phyloP scores from a whole-genome alignment of 2,329 filamentous ascomycete genomes.

The Herpotrichia juniperi region DNA sequence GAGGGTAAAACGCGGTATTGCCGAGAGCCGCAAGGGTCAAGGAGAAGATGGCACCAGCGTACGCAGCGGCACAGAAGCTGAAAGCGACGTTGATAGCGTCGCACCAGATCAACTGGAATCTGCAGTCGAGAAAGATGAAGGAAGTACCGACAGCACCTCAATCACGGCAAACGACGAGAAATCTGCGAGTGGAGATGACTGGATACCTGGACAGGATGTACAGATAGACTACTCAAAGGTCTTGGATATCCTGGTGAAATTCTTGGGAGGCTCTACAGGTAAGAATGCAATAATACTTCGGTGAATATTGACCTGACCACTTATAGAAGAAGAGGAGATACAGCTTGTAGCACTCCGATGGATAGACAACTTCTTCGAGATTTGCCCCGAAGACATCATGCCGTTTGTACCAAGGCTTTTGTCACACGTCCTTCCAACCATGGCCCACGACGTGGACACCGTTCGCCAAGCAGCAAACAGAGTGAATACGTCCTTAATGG shows the following conservation, averaged over 20 bases:
- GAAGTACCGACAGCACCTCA: slow-evolving; percentile 43
- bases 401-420: slow-evolving; percentile 92
- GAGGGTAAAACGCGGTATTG: slow-evolving; percentile 87
- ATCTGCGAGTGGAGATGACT: slow-evolving; percentile 73
- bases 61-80: slow-evolving; percentile 36
- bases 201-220: slow-evolving; percentile 96
- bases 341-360: slow-evolving; percentile 89
- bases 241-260: slow-evolving; percentile 87
- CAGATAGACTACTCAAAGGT: slow-evolving; percentile 93
- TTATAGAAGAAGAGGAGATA: slow-evolving; percentile 78
- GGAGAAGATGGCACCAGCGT: slow-evolving; percentile 68
- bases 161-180: slow-evolving; percentile 44
- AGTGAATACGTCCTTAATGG: slow-evolving; percentile 89
- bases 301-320: slow-evolving; percentile 23
- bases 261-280: slow-evolving; percentile 83
- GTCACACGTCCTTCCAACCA: slow-evolving; percentile 88
- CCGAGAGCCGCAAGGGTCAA: slow-evolving; percentile 76
- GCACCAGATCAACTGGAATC: slow-evolving; percentile 47
- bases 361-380: slow-evolving; percentile 96
- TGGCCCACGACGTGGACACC: slow-evolving; percentile 88
- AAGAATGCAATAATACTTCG: slow-evolving; percentile 29
- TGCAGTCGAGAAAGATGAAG: slow-evolving; percentile 59
- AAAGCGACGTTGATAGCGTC: slow-evolving; percentile 65
- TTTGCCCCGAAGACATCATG: slow-evolving; percentile 94
- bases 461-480: slow-evolving; percentile 87